Base-by-base conservation (phyloP, 2,329 filamentous ascomycete species). In the Aspergillus transmontanensis region DNA sequence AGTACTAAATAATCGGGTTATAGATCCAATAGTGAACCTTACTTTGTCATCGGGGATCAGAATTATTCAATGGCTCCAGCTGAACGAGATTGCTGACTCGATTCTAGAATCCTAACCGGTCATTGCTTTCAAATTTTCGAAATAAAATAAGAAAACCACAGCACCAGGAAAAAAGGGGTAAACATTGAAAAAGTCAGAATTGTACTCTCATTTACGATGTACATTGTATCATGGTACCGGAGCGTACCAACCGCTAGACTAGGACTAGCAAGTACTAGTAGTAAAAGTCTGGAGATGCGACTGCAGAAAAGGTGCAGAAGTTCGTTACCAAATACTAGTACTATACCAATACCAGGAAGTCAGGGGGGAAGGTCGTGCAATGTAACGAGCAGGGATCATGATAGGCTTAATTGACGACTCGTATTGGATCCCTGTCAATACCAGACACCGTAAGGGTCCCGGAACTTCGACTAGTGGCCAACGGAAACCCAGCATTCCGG, bases 201-300 rank as follows among this genome's bases (percentile, higher is more conserved):
- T 28, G 26, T 43, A 58, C 28, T 30, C 32, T 53, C 9, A n/a
- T 53, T 28, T 58, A 58, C 57, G 14, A 43, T 21, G 57, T 58
- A 48, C 23, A 30, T 56, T 21, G 28, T 28, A 34, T 53, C 50
- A 32, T 53, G 50, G 48, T 12, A 41, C 9, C 39, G 39, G 19
- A n/a, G 19, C n/a, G 16, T 14, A 7, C 39, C 39, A 41, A n/a
- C 39, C 39, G 19, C 39, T 41, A n/a, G 39, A 41, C 39, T 41
- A 41, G 16, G 39, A 16, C 39, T 41, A 41, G 39, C 7, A 19
- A 41, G 39, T n/a, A 41, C 16, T 41, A 36, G 3, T 36, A 14
- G 12, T 36, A 36, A 3, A 16, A 6, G 14, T 6, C 5, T 36
- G 3, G 34, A 36, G 34, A 36, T 36, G 34, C 14, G 12, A 36